Percentiles rank a stretch among this genome's conserved stretches.
These are phyloP conservation scores for Nothopassalora personata DNA, from an alignment of 2,329 filamentous ascomycete genomes.

Conservation along the genomic window DNA sequence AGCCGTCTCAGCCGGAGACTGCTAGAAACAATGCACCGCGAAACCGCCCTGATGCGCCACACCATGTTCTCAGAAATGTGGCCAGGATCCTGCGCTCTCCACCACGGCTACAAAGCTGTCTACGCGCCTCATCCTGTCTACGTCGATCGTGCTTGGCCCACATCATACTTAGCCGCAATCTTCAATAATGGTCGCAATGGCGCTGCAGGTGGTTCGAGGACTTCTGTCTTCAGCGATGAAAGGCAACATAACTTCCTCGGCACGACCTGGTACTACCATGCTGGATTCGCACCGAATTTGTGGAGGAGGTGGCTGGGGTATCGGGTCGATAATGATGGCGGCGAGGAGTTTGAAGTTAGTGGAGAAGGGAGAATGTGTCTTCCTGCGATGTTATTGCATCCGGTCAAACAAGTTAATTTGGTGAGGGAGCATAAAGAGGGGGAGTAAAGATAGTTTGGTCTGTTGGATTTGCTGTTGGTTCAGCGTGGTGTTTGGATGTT, in stretches of 20 bases:
- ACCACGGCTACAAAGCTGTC: constrained; percentile 72
- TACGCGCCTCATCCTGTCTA: constrained; percentile 57
- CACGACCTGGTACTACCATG: constrained; percentile 51
- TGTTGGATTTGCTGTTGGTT: background rate
- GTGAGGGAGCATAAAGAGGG: constrained; percentile 38
- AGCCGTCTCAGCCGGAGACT: constrained; percentile 62
- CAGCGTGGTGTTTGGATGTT: background rate
- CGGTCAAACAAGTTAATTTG: constrained; percentile 48
- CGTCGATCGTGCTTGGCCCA: constrained; percentile 53
- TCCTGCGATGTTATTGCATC: constrained; percentile 45
- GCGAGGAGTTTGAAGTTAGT: constrained; percentile 39
- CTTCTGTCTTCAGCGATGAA: constrained; percentile 47
- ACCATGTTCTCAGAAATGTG: constrained; percentile 80
- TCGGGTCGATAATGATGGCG: constrained; percentile 48
- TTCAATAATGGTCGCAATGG: constrained; percentile 53
- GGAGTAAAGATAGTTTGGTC: constrained; percentile 10
- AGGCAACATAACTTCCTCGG: constrained; percentile 51
- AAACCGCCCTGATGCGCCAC: constrained; percentile 62
- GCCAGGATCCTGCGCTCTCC: constrained; percentile 63
- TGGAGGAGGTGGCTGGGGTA: constrained; percentile 54
- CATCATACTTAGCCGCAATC: constrained; percentile 49
- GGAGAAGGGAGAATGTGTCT: constrained; percentile 47
- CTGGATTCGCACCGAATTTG: constrained; percentile 48
- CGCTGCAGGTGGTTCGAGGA: constrained; percentile 45
- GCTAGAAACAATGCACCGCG: constrained; percentile 67